Base-by-base conservation (phyloP, 306 rosid species). In the Erythrophleum fordii region DNA sequence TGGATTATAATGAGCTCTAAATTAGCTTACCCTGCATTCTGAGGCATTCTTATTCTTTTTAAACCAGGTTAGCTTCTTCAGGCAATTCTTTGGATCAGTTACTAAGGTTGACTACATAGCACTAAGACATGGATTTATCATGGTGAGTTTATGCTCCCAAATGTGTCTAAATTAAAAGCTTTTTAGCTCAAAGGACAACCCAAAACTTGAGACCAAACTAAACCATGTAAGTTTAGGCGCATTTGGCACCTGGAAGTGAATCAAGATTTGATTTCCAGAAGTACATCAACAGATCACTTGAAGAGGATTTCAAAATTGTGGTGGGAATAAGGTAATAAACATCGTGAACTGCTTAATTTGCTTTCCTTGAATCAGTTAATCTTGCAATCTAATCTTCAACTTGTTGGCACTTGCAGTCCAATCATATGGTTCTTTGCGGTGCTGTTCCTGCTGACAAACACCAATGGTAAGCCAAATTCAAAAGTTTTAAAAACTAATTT, bases 41-140 rank as follows among this genome's bases (percentile, higher is more conserved):
- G 25, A 67, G 52, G 73, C 11, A 12, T 41, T 11, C 16, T 41
- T 67, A 20, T 20, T 46, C 53, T 22, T 42, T 2, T 39, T 12
- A 68, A 68, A 20, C 26, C 85, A 95, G 99, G 92, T 83, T 74
- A 84, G 94, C 82, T 95, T 95, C 90, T 90, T 93, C 87, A 86
- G 99, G 73, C 99, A 95, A 78, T 93, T 95, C 82, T 51, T 74
- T 62, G 86, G 88, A 67, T 91, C 97, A n/a, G 86, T 91, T 46
- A 83, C 83, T 20, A 93, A 85, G 86, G 87, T 77, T 78, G 99
- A 95, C 77, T 95, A 95, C 86, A 31, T 85, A 79, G 79, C 95
- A 22, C 62, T 95, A 39, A 88, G 97, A 20, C 95, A 91, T 88
- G 99, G 99, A 82, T 95, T 95, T 75, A 87, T 95, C 64, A 80